These are phyloP conservation scores for Starmerella etchellsii DNA, from an alignment of 805 yeast species.

Conservation along the genomic window DNA sequence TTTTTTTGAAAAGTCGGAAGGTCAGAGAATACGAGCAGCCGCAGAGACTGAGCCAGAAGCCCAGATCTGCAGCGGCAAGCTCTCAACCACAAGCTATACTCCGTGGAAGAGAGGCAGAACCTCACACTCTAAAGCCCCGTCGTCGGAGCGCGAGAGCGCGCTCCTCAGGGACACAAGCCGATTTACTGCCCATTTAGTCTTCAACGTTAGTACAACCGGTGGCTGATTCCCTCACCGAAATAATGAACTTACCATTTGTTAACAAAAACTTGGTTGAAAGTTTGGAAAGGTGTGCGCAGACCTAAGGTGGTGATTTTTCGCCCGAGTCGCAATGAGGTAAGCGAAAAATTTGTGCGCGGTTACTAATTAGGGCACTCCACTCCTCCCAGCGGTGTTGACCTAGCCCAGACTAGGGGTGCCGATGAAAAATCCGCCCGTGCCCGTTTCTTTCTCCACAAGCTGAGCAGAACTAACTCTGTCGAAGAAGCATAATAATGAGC, in stretches of 20 bases:
- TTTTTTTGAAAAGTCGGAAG: background rate
- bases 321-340: background rate
- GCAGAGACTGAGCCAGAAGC: background rate
- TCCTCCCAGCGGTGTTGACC: too few species aligned
- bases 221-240: background rate
- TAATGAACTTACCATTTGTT: background rate
- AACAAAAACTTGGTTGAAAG: background rate
- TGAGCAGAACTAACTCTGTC: slow-evolving; percentile 25
- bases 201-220: slow-evolving; percentile 14
- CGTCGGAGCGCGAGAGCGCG: background rate
- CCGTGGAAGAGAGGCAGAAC: slow-evolving; percentile 23
- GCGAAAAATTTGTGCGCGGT: background rate
- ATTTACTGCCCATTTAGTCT: slow-evolving; percentile 14
- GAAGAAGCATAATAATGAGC: slow-evolving; percentile 41
- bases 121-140: slow-evolving; percentile 18
- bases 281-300: background rate
- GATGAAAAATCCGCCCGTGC: too few species aligned
- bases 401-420: too few species aligned
- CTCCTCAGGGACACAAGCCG: slow-evolving; percentile 10
- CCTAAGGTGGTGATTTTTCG: background rate
- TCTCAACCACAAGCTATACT: slow-evolving; percentile 22
- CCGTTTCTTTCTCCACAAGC: slow-evolving; percentile 15
- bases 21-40: slow-evolving; percentile 8
- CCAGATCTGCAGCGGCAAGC: slow-evolving; percentile 4
- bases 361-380: background rate